These are phyloP conservation scores for Fagus crenata DNA, from an alignment of 306 rosid species.

Conservation along the genomic window DNA sequence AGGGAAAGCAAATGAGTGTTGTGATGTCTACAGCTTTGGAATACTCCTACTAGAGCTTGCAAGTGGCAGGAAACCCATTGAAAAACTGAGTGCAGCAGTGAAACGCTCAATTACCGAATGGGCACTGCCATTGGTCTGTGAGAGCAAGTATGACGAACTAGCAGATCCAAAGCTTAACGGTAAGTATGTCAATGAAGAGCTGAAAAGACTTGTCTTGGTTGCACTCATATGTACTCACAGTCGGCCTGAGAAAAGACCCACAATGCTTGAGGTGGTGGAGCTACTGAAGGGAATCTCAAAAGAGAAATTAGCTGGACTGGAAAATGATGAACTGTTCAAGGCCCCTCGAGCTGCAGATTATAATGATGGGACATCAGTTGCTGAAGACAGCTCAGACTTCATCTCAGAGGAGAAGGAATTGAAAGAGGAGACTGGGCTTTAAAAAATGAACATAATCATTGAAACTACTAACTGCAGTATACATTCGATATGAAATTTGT, in stretches of 20 bases:
- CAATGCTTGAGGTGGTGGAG: conserved; percentile 76
- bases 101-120: conserved; percentile 77
- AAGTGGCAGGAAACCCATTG: conserved; percentile 80
- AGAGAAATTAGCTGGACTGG: conserved; percentile 61
- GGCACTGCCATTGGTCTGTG: conserved; percentile 85
- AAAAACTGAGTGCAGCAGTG: conserved; percentile 45
- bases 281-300: conserved; percentile 74
- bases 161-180: conserved; percentile 86
- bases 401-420: conserved; percentile 64
- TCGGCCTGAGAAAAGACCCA: conserved; percentile 77
- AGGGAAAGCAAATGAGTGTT: conserved; percentile 88
- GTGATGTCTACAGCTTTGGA: conserved; percentile 93
- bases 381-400: conserved; percentile 71
- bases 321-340: conserved; percentile 64
- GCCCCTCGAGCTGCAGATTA: conserved; percentile 33
- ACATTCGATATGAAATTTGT: neutral
- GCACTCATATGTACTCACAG: conserved; percentile 66
- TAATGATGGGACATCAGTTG: conserved; percentile 40
- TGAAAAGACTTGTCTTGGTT: conserved; percentile 71
- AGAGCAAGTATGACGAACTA: conserved; percentile 57
- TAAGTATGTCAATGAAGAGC: conserved; percentile 68
- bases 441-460: conserved; percentile 24
- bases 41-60: conserved; percentile 93
- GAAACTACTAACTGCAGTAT: neutral
- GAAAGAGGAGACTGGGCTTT: conserved; percentile 36